Evolutionary conservation across 2,329 filamentous ascomycete genomes (phyloP).

Genomic region (Orbilia javanica): DNA sequence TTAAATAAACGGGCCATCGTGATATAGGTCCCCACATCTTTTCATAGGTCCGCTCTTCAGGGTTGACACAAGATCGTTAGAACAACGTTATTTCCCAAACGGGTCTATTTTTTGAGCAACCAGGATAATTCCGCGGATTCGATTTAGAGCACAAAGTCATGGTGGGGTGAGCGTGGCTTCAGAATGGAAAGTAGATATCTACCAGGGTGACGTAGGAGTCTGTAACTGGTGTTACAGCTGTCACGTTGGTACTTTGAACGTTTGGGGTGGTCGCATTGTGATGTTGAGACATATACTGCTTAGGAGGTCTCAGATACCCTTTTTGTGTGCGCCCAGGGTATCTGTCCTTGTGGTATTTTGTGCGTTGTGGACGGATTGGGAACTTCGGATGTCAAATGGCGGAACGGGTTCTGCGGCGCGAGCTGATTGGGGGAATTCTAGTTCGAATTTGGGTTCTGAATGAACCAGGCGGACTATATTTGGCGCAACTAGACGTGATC

Average conservation of each 20-base stretch:
- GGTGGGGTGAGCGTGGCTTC: not conserved
- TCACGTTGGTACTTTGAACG: slow-evolving; percentile 11
- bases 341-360: slow-evolving; percentile 16
- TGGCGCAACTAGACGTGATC: not conserved
- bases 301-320: not conserved
- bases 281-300: slow-evolving; percentile 11
- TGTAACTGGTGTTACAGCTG: slow-evolving; percentile 7
- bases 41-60: not conserved
- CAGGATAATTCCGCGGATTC: too few relatives aligned
- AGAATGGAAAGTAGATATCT: slow-evolving; percentile 2
- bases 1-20: not conserved
- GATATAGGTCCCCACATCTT: not conserved
- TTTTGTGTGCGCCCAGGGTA: not conserved
- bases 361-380: slow-evolving; percentile 14
- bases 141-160: not conserved
- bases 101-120: not conserved
- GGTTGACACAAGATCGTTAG: slow-evolving; percentile 4
- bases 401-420: not conserved
- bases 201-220: not conserved
- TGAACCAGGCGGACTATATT: slow-evolving; percentile 3
- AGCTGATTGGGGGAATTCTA: not conserved
- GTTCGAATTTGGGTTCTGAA: not conserved
- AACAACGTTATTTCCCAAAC: not conserved
- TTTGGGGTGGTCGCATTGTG: slow-evolving; percentile 19
- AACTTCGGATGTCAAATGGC: not conserved